Conservation (phyloP, 169 alveolate genomes). For the Plasmodium sp. region DNA sequence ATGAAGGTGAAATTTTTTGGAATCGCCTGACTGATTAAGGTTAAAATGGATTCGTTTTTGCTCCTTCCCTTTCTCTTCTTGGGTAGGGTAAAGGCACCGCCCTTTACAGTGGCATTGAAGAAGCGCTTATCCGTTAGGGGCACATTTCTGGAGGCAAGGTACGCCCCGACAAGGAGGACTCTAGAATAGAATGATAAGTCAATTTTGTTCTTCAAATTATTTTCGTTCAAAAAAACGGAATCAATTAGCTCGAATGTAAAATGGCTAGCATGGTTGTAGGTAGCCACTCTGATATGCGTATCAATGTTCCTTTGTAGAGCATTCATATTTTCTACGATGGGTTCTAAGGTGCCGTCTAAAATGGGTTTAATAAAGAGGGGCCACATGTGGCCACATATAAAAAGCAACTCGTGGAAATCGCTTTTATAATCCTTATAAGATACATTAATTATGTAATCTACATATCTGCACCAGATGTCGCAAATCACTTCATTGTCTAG, state of each 20-base stretch:
- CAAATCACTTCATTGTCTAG: slow-evolving; percentile 68
- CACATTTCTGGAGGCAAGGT: slow-evolving; percentile 64
- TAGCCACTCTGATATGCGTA: slow-evolving; percentile 73
- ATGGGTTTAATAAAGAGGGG: slow-evolving; percentile 69
- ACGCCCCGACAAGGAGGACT: slow-evolving; percentile 68
- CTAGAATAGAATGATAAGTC: slow-evolving; percentile 73
- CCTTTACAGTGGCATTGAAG: slow-evolving; percentile 74
- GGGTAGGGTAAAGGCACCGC: slow-evolving; percentile 72
- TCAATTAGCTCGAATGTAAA: slow-evolving; percentile 71
- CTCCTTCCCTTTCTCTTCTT: slow-evolving; percentile 55
- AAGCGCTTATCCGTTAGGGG: slow-evolving; percentile 71
- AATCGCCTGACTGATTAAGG: slow-evolving; percentile 65
- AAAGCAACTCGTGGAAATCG: slow-evolving; percentile 66
- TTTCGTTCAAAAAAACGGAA: slow-evolving; percentile 70
- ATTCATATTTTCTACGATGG: slow-evolving; percentile 76
- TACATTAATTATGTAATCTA: slow-evolving; percentile 68
- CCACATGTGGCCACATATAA: slow-evolving; percentile 74
- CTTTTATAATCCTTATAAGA: slow-evolving; percentile 74
- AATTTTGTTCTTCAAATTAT: slow-evolving; percentile 70
- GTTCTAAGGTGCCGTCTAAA: slow-evolving; percentile 69
- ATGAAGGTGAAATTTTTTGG: slow-evolving; percentile 75
- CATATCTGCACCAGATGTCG: slow-evolving; percentile 74
- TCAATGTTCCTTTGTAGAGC: slow-evolving; percentile 74
- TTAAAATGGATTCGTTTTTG: slow-evolving; percentile 72
- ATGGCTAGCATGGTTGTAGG: slow-evolving; percentile 75